These are phyloP conservation scores for Teratosphaeria zuluensis DNA, from an alignment of 2,329 filamentous ascomycete genomes.

Conservation along the genomic window DNA sequence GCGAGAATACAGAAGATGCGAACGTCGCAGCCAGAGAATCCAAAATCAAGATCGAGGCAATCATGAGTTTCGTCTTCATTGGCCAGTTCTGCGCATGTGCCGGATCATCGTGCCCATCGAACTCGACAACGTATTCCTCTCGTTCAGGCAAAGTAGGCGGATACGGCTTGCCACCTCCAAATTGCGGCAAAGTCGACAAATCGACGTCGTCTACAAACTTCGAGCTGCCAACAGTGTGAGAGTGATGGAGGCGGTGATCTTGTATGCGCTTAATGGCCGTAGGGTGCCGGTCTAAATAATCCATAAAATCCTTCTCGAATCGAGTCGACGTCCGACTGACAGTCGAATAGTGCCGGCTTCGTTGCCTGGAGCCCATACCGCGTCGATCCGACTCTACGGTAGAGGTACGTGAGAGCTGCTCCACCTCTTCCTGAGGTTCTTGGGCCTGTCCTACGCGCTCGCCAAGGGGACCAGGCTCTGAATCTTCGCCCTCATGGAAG, in stretches of 20 bases:
- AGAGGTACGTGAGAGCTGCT: not conserved
- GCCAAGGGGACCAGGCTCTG: not conserved
- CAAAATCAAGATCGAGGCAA: conserved; percentile 58
- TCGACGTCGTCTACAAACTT: conserved; percentile 23
- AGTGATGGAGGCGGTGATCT: conserved; percentile 61
- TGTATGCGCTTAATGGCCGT: conserved; percentile 63
- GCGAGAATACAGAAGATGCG: conserved; percentile 36
- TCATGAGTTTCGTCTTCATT: conserved; percentile 59
- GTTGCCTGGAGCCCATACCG: not conserved
- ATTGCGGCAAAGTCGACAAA: conserved; percentile 47
- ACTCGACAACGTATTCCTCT: conserved; percentile 73
- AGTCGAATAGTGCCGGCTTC: conserved; percentile 1
- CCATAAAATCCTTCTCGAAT: conserved; percentile 35
- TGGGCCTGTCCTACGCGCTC: not conserved
- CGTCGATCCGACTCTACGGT: not conserved
- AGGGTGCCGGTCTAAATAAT: conserved; percentile 53
- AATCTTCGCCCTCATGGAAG: conserved; percentile 30
- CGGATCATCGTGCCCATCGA: conserved; percentile 74
- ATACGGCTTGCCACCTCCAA: conserved; percentile 65
- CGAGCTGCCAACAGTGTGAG: conserved; percentile 54
- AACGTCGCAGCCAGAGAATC: conserved; percentile 62
- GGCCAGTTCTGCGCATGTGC: conserved; percentile 80
- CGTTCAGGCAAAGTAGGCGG: conserved; percentile 59
- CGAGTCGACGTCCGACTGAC: conserved; percentile 13
- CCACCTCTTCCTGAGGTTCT: conserved; percentile 39